These are phyloP conservation scores for Penicillium sp. DNA, from an alignment of 2,329 filamentous ascomycete genomes.

Conservation along the genomic window DNA sequence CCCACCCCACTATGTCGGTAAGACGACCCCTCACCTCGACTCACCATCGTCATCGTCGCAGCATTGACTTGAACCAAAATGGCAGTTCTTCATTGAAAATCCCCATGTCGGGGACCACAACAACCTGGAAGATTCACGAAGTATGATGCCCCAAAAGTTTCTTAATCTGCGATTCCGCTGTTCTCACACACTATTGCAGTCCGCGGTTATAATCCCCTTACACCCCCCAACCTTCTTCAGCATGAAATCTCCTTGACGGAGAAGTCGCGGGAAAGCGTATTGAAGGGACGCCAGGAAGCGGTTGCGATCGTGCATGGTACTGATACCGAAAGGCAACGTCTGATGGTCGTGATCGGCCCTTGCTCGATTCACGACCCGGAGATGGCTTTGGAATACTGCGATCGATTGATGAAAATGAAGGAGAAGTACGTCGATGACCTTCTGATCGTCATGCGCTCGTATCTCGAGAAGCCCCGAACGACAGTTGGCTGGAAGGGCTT, in stretches of 20 bases:
- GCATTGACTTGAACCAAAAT: constrained; percentile 9
- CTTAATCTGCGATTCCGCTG: neutral
- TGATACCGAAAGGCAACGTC: constrained; percentile 48
- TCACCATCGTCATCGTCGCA: neutral
- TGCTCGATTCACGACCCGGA: constrained; percentile 96
- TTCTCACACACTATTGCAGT: constrained; percentile 43
- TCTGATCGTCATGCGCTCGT: constrained; percentile 93
- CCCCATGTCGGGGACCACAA: constrained; percentile 69
- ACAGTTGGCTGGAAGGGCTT: constrained; percentile 98
- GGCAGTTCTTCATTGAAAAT: constrained; percentile 72
- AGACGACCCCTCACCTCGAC: constrained; percentile 19
- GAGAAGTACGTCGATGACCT: constrained; percentile 85
- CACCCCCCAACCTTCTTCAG: constrained; percentile 87
- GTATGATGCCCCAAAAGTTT: constrained; percentile 46
- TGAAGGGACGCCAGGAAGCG: constrained; percentile 55
- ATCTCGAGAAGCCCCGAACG: constrained; percentile 96
- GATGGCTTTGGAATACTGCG: constrained; percentile 88
- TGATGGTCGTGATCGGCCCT: constrained; percentile 81
- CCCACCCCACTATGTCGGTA: constrained; percentile 31
- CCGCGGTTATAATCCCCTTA: constrained; percentile 87
- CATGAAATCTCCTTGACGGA: constrained; percentile 66
- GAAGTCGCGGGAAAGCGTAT: constrained; percentile 47
- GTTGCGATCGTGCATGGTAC: constrained; percentile 56
- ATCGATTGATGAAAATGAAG: constrained; percentile 71
- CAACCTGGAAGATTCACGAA: constrained; percentile 74